Evolutionary conservation across 495 filamentous ascomycete species (phyloP).

Genomic region (Friedmanniomyces simplex): DNA sequence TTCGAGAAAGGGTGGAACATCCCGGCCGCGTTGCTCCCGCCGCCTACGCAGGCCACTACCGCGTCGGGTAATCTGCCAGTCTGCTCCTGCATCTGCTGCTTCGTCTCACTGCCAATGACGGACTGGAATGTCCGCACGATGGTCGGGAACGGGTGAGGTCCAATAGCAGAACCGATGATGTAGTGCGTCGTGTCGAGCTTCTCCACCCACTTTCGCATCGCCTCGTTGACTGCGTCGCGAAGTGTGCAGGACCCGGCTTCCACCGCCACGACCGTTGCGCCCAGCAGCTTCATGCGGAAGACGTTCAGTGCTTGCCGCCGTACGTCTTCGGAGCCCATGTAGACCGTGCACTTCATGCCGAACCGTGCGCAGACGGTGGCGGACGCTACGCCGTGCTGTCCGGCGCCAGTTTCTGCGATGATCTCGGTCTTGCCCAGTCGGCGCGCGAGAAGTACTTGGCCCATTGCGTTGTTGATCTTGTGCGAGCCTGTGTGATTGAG

Average conservation of each 20-base stretch:
- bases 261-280: constrained; percentile 76
- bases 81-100: constrained; percentile 69
- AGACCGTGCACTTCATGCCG: constrained; percentile 89
- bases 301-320: constrained; percentile 89
- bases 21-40: constrained; percentile 80
- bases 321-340: constrained; percentile 94
- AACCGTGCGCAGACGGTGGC: constrained; percentile 96
- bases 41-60: constrained; percentile 91
- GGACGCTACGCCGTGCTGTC: constrained; percentile 91
- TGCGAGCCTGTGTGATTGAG: constrained; percentile 72
- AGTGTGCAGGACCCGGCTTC: constrained; percentile 77
- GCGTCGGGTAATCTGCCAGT: constrained; percentile 86
- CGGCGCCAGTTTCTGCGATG: constrained; percentile 93
- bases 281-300: constrained; percentile 92
- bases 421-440: constrained; percentile 84
- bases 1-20: constrained; percentile 96
- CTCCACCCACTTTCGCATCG: constrained; percentile 79
- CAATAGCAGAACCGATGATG: constrained; percentile 91
- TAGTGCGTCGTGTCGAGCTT: constrained; percentile 85
- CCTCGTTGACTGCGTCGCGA: constrained; percentile 93
- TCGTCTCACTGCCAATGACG: constrained; percentile 87
- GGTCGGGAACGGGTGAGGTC: constrained; percentile 89
- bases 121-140: constrained; percentile 94
- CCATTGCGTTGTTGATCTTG: constrained; percentile 96
- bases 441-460: constrained; percentile 73